phyloP scores from a whole-genome alignment of 2,329 filamentous ascomycete genomes.

The Penicillium sp. region DNA sequence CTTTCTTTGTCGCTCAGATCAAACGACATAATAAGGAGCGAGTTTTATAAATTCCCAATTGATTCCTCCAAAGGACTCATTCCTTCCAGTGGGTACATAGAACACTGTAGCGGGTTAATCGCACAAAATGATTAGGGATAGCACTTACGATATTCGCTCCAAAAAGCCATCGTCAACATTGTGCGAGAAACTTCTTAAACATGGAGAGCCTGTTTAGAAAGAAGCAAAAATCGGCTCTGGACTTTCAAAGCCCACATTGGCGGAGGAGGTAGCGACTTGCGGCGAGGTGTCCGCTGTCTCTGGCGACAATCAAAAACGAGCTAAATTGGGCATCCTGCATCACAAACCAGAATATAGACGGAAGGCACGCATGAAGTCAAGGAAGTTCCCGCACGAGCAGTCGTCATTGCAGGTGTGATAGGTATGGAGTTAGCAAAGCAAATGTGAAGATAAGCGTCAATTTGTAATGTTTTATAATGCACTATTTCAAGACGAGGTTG shows the following conservation, averaged over 20 bases:
- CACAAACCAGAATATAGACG: background rate
- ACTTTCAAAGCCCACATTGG: background rate
- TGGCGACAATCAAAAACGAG: background rate
- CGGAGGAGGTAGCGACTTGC: slow-evolving; percentile 1
- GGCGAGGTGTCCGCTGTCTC: background rate
- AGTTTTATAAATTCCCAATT: background rate
- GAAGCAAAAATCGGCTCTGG: background rate
- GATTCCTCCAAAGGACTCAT: background rate
- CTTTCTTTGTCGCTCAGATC: background rate
- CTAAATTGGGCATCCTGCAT: background rate
- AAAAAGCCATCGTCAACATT: background rate
- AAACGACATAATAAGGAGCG: background rate
- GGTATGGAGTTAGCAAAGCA: background rate
- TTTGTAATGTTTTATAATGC: background rate
- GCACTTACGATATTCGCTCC: slow-evolving; percentile 3
- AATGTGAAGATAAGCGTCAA: background rate
- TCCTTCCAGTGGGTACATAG: background rate
- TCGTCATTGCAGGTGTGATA: background rate
- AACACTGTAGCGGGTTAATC: background rate
- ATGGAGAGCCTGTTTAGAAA: background rate
- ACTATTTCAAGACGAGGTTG: background rate
- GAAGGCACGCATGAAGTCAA: background rate
- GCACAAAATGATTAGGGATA: slow-evolving; percentile 2
- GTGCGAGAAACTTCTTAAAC: background rate
- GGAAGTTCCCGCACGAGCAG: background rate